These are phyloP conservation scores for Aspergillus campestris DNA, from an alignment of 495 filamentous ascomycete genomes.

Conservation along the genomic window DNA sequence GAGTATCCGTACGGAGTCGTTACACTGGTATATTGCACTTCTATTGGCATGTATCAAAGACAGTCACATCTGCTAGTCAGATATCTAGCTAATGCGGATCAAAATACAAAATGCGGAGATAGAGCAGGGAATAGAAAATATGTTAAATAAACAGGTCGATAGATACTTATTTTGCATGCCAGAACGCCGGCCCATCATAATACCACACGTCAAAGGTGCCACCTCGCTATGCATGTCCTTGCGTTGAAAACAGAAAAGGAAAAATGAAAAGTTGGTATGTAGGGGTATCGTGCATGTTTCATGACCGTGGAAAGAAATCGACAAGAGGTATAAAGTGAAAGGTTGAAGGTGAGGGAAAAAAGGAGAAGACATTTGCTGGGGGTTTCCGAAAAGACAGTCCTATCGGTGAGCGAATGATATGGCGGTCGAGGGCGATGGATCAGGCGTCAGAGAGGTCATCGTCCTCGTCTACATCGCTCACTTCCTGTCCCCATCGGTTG, in stretches of 20 bases:
- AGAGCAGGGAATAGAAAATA: slow-evolving; percentile 3
- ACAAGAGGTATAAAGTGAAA: slow-evolving; percentile 1
- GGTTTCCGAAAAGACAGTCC: not conserved
- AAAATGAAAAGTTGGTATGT: slow-evolving; percentile 11
- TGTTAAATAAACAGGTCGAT: slow-evolving; percentile 6
- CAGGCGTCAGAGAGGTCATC: slow-evolving; percentile 32
- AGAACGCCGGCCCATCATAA: slow-evolving; percentile 34
- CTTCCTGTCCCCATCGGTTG: slow-evolving; percentile 47
- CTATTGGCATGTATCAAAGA: no score
- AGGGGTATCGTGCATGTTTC: slow-evolving; percentile 19
- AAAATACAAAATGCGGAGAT: slow-evolving; percentile 1
- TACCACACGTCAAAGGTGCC: slow-evolving; percentile 31
- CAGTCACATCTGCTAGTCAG: no score
- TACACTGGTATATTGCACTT: no score
- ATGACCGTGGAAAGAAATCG: slow-evolving; percentile 6
- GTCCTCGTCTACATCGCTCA: slow-evolving; percentile 34
- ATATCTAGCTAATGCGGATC: slow-evolving; percentile 1
- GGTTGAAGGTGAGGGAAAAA: slow-evolving; percentile 1
- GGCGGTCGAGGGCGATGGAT: not conserved
- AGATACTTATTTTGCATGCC: slow-evolving; percentile 10
- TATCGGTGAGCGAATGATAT: not conserved
- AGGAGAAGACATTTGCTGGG: not conserved
- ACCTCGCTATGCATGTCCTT: slow-evolving; percentile 41
- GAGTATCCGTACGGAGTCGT: no score
- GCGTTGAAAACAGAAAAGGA: slow-evolving; percentile 3